A percentile compares a stretch with the other conserved stretches of the same genome.
Evolutionary conservation across 2,329 filamentous ascomycete genomes (phyloP).

Genomic region (Eutypella sp.): DNA sequence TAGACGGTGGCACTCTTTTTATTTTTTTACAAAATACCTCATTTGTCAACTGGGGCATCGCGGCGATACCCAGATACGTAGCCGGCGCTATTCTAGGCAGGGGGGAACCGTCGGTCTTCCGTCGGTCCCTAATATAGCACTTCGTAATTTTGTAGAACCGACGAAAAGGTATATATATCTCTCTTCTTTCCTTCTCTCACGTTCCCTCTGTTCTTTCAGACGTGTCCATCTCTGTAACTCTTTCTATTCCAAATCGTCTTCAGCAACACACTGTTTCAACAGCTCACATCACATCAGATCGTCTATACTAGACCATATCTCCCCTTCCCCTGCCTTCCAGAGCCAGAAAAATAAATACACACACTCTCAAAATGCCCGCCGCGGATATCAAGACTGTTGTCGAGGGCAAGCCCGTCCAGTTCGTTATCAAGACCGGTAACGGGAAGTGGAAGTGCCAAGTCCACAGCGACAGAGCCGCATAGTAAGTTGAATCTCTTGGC

Average conservation of each 20-base stretch:
- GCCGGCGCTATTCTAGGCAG: background rate
- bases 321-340: too few relatives aligned
- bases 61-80: background rate
- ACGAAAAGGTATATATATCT: background rate
- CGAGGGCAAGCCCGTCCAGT: slow-evolving; percentile 23
- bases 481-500: slow-evolving; percentile 19
- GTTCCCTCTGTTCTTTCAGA: background rate
- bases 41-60: too few relatives aligned
- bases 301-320: too few relatives aligned
- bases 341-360: slow-evolving; percentile 1
- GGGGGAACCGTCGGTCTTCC: background rate
- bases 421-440: slow-evolving; percentile 25
- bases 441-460: slow-evolving; percentile 27
- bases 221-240: background rate
- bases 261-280: background rate
- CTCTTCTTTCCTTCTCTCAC: background rate
- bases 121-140: background rate
- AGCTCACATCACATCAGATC: background rate
- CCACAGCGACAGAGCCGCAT: slow-evolving; percentile 26
- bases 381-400: slow-evolving; percentile 22
- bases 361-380: slow-evolving; percentile 22
- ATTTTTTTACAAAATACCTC: background rate
- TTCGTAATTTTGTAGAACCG: too few relatives aligned
- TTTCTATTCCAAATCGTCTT: background rate
- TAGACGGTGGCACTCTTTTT: too few relatives aligned